phyloP scores from a whole-genome alignment of 2,329 filamentous ascomycete genomes.

The Aspergillus awamori region DNA sequence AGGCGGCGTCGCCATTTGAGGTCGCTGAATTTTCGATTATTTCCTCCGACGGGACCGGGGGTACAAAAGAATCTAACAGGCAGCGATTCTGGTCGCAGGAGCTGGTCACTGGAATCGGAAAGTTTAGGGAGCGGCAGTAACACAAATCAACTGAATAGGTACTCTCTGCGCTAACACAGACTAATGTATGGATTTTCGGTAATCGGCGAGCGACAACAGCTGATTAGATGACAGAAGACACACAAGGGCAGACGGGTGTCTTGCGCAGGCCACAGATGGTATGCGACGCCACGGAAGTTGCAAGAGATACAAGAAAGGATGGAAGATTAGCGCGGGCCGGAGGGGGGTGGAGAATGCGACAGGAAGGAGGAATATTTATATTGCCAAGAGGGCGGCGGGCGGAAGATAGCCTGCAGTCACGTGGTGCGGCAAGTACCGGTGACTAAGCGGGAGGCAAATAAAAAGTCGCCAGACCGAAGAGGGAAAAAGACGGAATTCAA shows the following conservation, averaged over 20 bases:
- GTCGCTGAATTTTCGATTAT: conserved; percentile 22
- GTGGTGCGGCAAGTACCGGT: conserved; percentile 33
- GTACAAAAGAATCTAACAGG: conserved; percentile 31
- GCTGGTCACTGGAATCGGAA: conserved; percentile 27
- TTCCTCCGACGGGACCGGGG: conserved; percentile 26
- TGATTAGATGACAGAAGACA: conserved; percentile 33
- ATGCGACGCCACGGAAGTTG: conserved; percentile 24
- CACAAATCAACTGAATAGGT: conserved; percentile 38
- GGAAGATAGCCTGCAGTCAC: conserved; percentile 31
- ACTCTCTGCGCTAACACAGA: conserved; percentile 38
- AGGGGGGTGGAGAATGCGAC: conserved; percentile 44
- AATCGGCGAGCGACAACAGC: conserved; percentile 27
- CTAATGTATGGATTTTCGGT: conserved; percentile 31
- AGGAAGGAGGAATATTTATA: conserved; percentile 44
- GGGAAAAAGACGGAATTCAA: conserved; percentile 2
- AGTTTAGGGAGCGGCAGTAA: conserved; percentile 30
- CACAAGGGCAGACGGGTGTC: conserved; percentile 22
- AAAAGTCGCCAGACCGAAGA: conserved; percentile 16
- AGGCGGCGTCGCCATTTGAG: conserved; percentile 48
- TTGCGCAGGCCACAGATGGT: conserved; percentile 21
- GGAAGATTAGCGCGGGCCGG: conserved; percentile 29
- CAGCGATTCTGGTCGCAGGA: conserved; percentile 23
- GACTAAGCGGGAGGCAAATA: conserved; percentile 27
- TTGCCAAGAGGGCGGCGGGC: conserved; percentile 44
- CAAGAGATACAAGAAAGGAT: conserved; percentile 30